Evolutionary conservation across 2,329 filamentous ascomycete genomes (phyloP).

Genomic region (Xenoacremonium recifei): DNA sequence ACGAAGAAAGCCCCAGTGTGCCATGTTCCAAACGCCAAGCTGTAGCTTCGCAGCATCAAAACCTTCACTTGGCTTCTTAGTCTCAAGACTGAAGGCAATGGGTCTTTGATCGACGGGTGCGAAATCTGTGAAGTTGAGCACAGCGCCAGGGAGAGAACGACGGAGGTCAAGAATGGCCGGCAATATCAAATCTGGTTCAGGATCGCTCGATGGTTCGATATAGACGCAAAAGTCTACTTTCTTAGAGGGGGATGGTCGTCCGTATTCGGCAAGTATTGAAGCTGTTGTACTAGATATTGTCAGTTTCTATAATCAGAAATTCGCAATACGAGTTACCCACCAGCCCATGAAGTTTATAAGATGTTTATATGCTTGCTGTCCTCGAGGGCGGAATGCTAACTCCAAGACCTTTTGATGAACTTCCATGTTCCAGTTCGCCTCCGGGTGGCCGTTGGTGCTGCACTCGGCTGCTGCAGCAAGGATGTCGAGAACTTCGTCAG

Average conservation of each 20-base stretch:
- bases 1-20: constrained; percentile 4
- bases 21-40: constrained; percentile 7
- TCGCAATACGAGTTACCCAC: neutral
- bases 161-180: neutral
- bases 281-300: neutral
- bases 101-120: constrained; percentile 1
- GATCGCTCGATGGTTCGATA: constrained; percentile 3
- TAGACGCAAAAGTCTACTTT: constrained; percentile 11
- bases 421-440: constrained; percentile 10
- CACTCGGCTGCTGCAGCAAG: constrained; percentile 7
- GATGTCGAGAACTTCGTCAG: constrained; percentile 2
- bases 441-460: constrained; percentile 1
- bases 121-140: constrained; percentile 5
- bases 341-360: constrained; percentile 12
- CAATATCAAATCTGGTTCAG: neutral
- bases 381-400: constrained; percentile 9
- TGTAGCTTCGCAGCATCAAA: constrained; percentile 6
- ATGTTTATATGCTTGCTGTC: constrained; percentile 1
- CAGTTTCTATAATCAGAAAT: neutral
- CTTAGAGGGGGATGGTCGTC: neutral
- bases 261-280: constrained; percentile 1
- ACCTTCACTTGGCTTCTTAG: constrained; percentile 6
- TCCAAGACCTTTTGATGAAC: constrained; percentile 8
- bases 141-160: neutral
- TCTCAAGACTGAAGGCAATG: constrained; percentile 7